Evolutionary conservation across 805 yeast species (phyloP).

Genomic region (Suhomyces kilbournensis): DNA sequence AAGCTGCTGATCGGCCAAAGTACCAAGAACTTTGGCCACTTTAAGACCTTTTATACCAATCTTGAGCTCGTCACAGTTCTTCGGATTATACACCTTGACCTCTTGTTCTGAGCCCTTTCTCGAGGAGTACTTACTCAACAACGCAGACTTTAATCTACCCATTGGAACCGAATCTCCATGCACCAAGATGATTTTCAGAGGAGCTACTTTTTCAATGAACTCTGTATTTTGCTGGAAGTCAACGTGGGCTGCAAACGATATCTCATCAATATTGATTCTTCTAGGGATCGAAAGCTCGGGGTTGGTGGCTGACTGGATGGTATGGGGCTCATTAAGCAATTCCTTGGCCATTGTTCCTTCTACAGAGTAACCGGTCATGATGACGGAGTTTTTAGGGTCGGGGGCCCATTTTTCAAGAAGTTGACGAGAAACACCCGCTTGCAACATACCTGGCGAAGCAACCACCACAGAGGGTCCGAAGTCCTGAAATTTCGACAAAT

Average conservation of each 20-base stretch:
- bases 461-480: conserved; percentile 94
- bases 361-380: conserved; percentile 94
- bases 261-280: conserved; percentile 82
- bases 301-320: conserved; percentile 80
- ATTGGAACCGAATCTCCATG: conserved; percentile 98
- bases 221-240: conserved; percentile 91
- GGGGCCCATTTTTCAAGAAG: conserved; percentile 96
- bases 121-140: conserved; percentile 78
- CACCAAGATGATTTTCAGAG: conserved; percentile 82
- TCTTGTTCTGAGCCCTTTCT: conserved; percentile 85
- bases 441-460: conserved; percentile 98
- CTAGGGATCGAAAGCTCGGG: conserved; percentile 86
- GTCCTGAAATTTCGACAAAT: conserved; percentile 83
- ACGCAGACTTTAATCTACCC: conserved; percentile 94
- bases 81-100: conserved; percentile 87
- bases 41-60: conserved; percentile 80
- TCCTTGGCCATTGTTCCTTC: conserved; percentile 98
- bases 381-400: conserved; percentile 82
- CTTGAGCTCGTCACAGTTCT: conserved; percentile 77
- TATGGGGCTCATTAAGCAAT: conserved; percentile 80
- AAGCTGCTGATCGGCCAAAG: conserved; percentile 46
- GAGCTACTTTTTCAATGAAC: conserved; percentile 84
- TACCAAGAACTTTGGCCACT: conserved; percentile 69
- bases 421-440: conserved; percentile 90
- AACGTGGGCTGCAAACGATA: conserved; percentile 99